A percentile compares a stretch with the other conserved stretches of the same genome.
Conservation (phyloP, 305 asterid genomes). For the Vinca major region DNA sequence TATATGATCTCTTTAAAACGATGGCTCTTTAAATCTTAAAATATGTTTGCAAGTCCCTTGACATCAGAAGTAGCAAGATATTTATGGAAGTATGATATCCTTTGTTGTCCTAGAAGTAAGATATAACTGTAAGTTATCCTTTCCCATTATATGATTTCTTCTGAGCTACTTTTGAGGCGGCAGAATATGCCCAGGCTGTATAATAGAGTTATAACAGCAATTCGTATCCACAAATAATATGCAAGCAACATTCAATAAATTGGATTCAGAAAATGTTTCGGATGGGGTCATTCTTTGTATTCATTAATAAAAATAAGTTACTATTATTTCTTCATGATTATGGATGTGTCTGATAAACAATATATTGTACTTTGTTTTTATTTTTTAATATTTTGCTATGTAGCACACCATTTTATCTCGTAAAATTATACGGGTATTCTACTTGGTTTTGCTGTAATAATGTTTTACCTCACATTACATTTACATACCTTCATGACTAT, state of each 20-base stretch:
- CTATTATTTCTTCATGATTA: not conserved
- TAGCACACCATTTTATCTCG: not conserved
- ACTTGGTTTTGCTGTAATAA: not conserved
- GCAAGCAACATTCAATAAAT: not conserved
- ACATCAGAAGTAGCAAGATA: not conserved
- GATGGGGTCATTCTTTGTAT: not conserved
- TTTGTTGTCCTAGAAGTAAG: not conserved
- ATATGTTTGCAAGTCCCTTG: not conserved
- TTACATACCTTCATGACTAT: not conserved
- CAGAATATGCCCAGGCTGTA: not conserved
- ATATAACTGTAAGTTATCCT: not conserved
- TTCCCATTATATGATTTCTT: constrained; percentile 1
- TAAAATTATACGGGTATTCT: not conserved
- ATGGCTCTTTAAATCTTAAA: not conserved
- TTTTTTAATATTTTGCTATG: not conserved
- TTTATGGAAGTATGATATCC: not conserved
- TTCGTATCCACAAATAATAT: not conserved
- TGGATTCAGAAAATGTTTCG: not conserved
- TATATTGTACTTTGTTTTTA: not conserved
- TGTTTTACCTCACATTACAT: not conserved
- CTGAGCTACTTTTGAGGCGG: not conserved
- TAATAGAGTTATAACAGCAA: not conserved
- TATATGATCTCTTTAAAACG: not conserved
- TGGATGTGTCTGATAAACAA: not conserved
- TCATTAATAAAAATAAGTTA: not conserved